These are phyloP conservation scores for Spizellomyces sp. DNA, from an alignment of 192 early-diverging fungal species.

Conservation along the genomic window DNA sequence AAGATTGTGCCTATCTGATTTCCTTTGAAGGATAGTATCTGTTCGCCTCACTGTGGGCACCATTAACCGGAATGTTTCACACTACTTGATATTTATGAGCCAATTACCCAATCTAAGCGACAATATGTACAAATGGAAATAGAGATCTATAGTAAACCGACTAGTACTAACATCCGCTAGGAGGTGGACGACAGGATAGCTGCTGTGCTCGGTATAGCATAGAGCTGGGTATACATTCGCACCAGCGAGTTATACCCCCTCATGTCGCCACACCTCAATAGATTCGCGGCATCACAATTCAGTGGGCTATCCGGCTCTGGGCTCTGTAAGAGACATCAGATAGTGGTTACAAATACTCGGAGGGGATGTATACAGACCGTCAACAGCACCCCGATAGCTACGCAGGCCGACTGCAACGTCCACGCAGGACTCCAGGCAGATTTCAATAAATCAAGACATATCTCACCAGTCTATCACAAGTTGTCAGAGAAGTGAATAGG, in stretches of 20 bases:
- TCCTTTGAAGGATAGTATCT: no score
- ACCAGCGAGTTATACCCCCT: slow-evolving; percentile 87
- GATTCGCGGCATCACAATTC: slow-evolving; percentile 94
- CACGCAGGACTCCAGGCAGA: slow-evolving; percentile 94
- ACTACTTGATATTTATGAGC: no score
- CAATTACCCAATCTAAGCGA: no score
- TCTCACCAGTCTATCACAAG: slow-evolving; percentile 82
- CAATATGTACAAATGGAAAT: no score
- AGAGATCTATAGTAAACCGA: no score
- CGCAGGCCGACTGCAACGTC: slow-evolving; percentile 83
- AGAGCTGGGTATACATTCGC: slow-evolving; percentile 78
- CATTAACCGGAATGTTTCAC: no score
- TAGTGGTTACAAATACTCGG: neutral
- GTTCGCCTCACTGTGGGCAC: no score
- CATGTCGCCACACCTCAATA: slow-evolving; percentile 84
- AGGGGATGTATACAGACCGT: slow-evolving; percentile 38
- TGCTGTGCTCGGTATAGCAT: slow-evolving; percentile 44
- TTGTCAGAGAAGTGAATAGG: neutral
- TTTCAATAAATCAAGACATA: slow-evolving; percentile 95
- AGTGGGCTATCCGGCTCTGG: slow-evolving; percentile 90
- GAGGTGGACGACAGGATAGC: no score
- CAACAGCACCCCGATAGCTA: slow-evolving; percentile 84
- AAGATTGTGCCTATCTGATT: no score
- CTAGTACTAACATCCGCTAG: no score
- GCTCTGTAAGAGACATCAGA: slow-evolving; percentile 35